Percentiles rank a stretch among this genome's conserved stretches.
These are phyloP conservation scores for Dictyostelium firmibasis DNA, from an alignment of 78 protist species.

Conservation along the genomic window DNA sequence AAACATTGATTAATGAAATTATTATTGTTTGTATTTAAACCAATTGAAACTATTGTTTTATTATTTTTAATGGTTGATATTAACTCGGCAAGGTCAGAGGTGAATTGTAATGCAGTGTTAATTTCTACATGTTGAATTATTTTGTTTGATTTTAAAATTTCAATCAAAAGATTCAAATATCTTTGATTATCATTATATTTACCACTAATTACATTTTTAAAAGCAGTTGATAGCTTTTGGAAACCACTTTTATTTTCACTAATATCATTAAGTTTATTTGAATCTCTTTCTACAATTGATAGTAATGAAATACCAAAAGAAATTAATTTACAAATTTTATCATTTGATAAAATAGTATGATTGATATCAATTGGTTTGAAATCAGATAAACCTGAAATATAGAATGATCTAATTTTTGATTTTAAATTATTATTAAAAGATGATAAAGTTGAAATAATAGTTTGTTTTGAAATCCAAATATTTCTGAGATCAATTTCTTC, in stretches of 20 bases:
- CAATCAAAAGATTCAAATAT: neutral
- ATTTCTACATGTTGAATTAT: slow-evolving; percentile 5
- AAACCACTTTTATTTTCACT: neutral
- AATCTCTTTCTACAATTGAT: neutral
- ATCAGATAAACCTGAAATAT: neutral
- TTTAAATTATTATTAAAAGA: neutral
- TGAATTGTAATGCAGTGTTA: neutral
- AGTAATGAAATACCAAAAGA: neutral
- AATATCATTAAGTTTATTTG: no score
- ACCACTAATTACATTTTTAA: neutral
- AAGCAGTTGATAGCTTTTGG: neutral
- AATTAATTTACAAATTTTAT: neutral
- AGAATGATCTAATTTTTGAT: neutral
- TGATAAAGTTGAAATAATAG: neutral
- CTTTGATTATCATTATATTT: neutral
- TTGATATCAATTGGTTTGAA: neutral
- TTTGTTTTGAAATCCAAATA: neutral
- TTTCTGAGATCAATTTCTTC: neutral
- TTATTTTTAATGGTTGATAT: neutral
- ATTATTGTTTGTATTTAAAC: neutral
- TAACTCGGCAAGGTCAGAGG: neutral
- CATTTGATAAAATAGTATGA: neutral
- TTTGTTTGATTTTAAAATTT: neutral
- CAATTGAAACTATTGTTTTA: neutral
- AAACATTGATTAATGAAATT: neutral